Base-by-base conservation (phyloP, 306 rosid species). In the Prosopis cineraria region DNA sequence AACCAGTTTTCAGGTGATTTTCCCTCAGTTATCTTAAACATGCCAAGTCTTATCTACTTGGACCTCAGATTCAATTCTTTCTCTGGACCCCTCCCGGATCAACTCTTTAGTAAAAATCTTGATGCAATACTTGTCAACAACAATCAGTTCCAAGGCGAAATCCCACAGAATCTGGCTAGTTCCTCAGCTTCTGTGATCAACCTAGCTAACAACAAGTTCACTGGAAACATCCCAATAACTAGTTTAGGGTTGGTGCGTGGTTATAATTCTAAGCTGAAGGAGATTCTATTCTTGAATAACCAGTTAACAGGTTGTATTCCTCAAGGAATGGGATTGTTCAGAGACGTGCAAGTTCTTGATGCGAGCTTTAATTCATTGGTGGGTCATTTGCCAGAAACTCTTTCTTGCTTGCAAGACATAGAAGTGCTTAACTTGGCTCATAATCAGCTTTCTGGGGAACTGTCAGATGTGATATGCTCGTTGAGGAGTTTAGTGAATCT, bases 161-260 rank as follows among this genome's bases (percentile, higher is more conserved):
- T 95, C 2, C 99, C 99, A 9, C 86, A 87, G 14, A 95, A 77
- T 29, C 69, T 95, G 33, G 99, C 97, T 1, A 88, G 81, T 29
- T 93, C 99, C 1, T 97, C 92, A n/a, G 98, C 99, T 10, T 95
- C 99, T 2, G 99, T 93, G 36, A 89, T 95, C 7, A 95, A 91
- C 36, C 81, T 95, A 22, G 98, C 99, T 0, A 91, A 92, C 72
- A 95, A 95, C 82, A 85, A 80, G 55, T 81, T 95, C 5, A 83
- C 66, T 43, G 99, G 99, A 30, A 73, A 53, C 73, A 85, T 95
- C 45, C 99, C 99, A 5, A 9, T 79, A 9, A 91, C 29, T 13
- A 52, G 95, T 59, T 82, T 95, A 62, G 97, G 98, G 4, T 83
- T 89, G 75, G 80, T 88, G 89, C n/a, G n/a, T n/a, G 70, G 86